Conservation (phyloP, 2,329 filamentous ascomycete species). For the Ophiostoma fasciatum region DNA sequence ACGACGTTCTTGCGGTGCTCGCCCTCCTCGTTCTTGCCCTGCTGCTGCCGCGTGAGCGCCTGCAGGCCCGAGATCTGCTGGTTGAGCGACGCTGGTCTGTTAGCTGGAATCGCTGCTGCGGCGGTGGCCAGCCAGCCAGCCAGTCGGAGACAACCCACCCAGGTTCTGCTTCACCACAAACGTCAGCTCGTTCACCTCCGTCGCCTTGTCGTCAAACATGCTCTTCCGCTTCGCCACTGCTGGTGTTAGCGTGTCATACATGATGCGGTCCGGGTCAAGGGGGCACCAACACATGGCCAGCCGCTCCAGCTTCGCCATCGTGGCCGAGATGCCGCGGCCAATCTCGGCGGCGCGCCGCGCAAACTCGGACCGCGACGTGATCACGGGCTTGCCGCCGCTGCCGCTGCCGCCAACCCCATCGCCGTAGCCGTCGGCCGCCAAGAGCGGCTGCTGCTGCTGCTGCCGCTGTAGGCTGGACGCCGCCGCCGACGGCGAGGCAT, state of each 20-base stretch:
- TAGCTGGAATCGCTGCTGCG: neutral
- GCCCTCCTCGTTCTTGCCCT: conserved; percentile 60
- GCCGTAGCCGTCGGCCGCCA: conserved; percentile 21
- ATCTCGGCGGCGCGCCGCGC: conserved; percentile 84
- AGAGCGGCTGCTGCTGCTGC: conserved; percentile 45
- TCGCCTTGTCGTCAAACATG: conserved; percentile 88
- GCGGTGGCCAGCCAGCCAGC: no score
- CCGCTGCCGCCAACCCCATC: conserved; percentile 55
- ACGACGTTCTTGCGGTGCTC: conserved; percentile 98
- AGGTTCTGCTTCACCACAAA: conserved; percentile 41
- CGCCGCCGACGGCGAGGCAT: neutral
- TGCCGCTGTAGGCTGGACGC: conserved; percentile 2
- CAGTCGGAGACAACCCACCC: no score
- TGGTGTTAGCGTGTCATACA: neutral
- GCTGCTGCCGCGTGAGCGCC: conserved; percentile 58
- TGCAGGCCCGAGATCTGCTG: conserved; percentile 79
- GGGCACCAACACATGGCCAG: conserved; percentile 46
- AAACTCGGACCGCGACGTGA: conserved; percentile 54
- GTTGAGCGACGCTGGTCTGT: conserved; percentile 39
- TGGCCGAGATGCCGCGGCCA: conserved; percentile 76
- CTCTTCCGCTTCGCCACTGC: conserved; percentile 80
- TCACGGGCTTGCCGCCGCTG: conserved; percentile 34
- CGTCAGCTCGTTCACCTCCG: conserved; percentile 93
- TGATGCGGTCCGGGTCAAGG: no score
- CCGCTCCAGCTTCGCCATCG: conserved; percentile 90